Base-by-base conservation (phyloP, 2,329 filamentous ascomycete species). In the Colletotrichum lindemuthianum region DNA sequence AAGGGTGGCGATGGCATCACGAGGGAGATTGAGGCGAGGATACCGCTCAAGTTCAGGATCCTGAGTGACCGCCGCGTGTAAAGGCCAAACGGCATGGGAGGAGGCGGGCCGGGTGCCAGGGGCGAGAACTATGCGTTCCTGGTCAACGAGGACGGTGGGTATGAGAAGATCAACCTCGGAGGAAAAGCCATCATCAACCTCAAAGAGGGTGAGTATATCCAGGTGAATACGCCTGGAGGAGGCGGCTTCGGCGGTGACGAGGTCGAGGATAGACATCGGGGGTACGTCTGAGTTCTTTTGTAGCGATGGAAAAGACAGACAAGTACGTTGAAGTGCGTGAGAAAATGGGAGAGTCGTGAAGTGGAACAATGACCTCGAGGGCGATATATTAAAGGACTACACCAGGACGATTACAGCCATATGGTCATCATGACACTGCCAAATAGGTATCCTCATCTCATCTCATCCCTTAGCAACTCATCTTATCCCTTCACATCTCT, bases 31-130 rank as follows among this genome's bases (percentile, higher is more conserved):
- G 74, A 79, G 67, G 75, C 75, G 4, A 67, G 73, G 0, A 66
- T 72, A 2, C 72, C 72, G 8, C 60, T 78, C 12, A 71, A 73
- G 64, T 75, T 72, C 2, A 73, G 72, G 32, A 75, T 80, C 36
- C 68, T 80, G 11, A 77, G 72, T 11, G 77, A 79, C 12, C 68
- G 77, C 1, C 68, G 77, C 1, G 74, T 76, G 3, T 73, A 73
- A 51, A 63, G 68, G 4, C 75, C 77, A 0, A 78, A 75, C 24
- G 77, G 76, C 4, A 73, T 77, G 72, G 67, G 68, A 2, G 76
- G 75, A 2, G 75, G 77, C 2, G 53, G 68, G 4, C 59, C 70
- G 1, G 75, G 70, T 0, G 54, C 56, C 47, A 69, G 61, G 13
- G 76, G 73, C 2, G 52, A 66, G 43, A 76, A 77, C 13, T 71